phyloP scores from a whole-genome alignment of 208 protist genomes.

The Crithidia brevicula region DNA sequence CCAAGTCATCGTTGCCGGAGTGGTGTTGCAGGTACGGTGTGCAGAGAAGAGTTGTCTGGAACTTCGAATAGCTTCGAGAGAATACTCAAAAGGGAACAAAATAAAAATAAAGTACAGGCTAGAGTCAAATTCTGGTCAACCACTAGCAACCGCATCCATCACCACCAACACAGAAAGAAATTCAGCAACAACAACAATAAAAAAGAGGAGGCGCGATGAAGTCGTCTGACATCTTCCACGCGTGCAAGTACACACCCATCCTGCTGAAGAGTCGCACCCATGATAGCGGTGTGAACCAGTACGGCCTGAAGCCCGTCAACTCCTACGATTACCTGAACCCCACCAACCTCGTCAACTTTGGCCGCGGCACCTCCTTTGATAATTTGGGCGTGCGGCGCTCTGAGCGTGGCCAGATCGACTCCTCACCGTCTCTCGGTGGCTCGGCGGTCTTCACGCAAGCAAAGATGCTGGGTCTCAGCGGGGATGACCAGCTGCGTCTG shows the following conservation, averaged over 20 bases:
- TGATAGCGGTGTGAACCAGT: constrained; percentile 89
- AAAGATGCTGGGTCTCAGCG: constrained; percentile 80
- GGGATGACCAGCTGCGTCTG: constrained; percentile 79
- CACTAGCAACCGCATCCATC: too few relatives aligned
- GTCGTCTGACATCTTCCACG: constrained; percentile 74
- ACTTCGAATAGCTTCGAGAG: too few relatives aligned
- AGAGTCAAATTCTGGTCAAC: too few relatives aligned
- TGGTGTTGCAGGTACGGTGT: too few relatives aligned
- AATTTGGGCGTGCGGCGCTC: constrained; percentile 83
- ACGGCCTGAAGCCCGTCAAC: constrained; percentile 81
- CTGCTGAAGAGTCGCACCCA: constrained; percentile 61
- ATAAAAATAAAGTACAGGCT: too few relatives aligned
- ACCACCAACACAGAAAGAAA: too few relatives aligned
- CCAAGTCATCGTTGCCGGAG: too few relatives aligned
- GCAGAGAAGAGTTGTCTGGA: too few relatives aligned
- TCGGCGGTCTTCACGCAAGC: constrained; percentile 81
- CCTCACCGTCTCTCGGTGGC: constrained; percentile 76
- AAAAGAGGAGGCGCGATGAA: constrained; percentile 43
- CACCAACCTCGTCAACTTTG: constrained; percentile 91
- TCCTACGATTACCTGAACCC: constrained; percentile 88
- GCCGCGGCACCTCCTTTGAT: constrained; percentile 86
- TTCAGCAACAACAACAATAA: not conserved
- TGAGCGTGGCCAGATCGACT: constrained; percentile 84
- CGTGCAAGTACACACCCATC: constrained; percentile 65
- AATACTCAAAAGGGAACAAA: too few relatives aligned